A percentile compares a stretch with the other conserved stretches of the same genome.
phyloP scores from a whole-genome alignment of 768 basidiomycete genomes.

The Tulasnella sp. region DNA sequence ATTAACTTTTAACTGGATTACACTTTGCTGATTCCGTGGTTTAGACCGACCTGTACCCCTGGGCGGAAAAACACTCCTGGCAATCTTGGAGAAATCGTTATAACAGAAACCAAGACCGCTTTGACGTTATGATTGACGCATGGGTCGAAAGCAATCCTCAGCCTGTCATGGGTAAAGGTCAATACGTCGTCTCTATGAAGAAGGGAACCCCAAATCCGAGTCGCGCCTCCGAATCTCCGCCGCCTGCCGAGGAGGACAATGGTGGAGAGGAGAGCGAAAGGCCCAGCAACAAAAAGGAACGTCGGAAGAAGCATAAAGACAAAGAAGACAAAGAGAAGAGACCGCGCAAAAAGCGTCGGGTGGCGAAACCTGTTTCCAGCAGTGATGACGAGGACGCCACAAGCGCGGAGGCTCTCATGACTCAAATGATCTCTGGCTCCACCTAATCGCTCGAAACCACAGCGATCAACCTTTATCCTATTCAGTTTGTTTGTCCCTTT shows the following conservation, averaged over 20 bases:
- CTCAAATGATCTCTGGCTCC: not conserved
- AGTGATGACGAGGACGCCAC: not conserved
- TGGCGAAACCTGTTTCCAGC: not conserved
- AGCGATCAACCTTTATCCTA: not conserved
- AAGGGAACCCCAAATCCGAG: not conserved
- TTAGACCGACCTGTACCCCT: slow-evolving; percentile 6
- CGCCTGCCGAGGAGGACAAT: not conserved
- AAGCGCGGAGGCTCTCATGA: not conserved
- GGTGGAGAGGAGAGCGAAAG: too few species aligned
- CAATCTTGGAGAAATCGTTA: slow-evolving; percentile 9
- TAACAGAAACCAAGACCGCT: not conserved
- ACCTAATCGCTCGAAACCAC: not conserved
- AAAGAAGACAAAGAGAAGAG: not conserved
- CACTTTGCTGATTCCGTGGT: not conserved
- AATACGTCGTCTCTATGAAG: not conserved
- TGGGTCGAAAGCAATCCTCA: slow-evolving; percentile 1
- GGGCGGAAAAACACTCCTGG: slow-evolving; percentile 3
- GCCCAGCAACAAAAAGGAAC: too few species aligned
- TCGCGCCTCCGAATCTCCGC: too few species aligned
- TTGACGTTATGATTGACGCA: not conserved
- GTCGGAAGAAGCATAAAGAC: not conserved
- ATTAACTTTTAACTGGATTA: not conserved
- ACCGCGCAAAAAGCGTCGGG: not conserved
- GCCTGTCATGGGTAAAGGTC: slow-evolving; percentile 6
- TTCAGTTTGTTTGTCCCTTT: not conserved